phyloP scores from a whole-genome alignment of 2,329 filamentous ascomycete genomes.

The Ilyonectria sp. region DNA sequence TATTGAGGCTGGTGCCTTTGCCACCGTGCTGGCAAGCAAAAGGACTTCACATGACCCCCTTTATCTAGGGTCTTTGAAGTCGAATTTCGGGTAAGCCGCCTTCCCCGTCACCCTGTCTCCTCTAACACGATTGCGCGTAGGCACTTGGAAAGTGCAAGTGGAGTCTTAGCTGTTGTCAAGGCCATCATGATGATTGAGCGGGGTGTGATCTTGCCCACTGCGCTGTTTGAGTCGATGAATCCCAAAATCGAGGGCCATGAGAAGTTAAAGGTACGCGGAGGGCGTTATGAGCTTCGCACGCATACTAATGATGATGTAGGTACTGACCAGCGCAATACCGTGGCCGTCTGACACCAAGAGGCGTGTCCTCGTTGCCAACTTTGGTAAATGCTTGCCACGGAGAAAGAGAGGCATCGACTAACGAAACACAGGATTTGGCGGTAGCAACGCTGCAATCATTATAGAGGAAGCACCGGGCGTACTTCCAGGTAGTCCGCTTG shows the following conservation, averaged over 20 bases:
- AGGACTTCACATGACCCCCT: slow-evolving; percentile 42
- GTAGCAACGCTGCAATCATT: slow-evolving; percentile 3
- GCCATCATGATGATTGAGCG: too few species aligned
- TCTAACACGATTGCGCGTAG: too few species aligned
- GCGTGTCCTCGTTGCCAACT: slow-evolving; percentile 33
- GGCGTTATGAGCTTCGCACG: neutral
- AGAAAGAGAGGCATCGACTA: neutral
- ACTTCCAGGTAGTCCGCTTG: too few species aligned
- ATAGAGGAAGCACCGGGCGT: neutral
- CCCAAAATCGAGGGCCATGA: too few species aligned
- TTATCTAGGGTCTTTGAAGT: slow-evolving; percentile 45
- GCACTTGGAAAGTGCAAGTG: too few species aligned
- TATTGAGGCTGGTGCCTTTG: slow-evolving; percentile 48
- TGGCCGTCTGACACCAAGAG: neutral
- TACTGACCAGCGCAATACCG: slow-evolving; percentile 47
- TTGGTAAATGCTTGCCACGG: slow-evolving; percentile 33
- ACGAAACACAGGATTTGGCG: slow-evolving; percentile 10
- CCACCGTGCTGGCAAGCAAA: slow-evolving; percentile 39
- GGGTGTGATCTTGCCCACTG: too few species aligned
- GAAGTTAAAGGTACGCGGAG: too few species aligned
- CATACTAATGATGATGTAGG: slow-evolving; percentile 8
- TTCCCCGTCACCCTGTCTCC: too few species aligned
- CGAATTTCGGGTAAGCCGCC: neutral
- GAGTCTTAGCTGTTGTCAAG: too few species aligned
- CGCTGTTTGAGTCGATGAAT: too few species aligned